These are phyloP conservation scores for Raddia guianensis DNA, from an alignment of 176 grass and related monocot genomes.

Conservation along the genomic window DNA sequence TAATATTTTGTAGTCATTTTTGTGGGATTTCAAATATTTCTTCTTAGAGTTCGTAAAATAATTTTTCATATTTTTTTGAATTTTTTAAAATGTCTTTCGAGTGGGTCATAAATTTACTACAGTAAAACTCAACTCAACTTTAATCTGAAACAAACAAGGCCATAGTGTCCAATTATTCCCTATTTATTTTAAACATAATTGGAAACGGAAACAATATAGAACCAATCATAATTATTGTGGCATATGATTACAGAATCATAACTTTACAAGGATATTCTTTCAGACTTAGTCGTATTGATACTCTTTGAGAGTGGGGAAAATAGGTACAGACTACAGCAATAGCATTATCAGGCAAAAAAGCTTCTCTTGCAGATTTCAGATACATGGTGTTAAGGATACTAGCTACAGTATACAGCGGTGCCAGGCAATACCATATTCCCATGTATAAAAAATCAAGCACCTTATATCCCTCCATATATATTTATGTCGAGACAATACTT, in stretches of 20 bases:
- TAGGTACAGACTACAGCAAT: background rate
- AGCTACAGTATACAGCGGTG: background rate
- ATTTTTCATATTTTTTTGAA: too few relatives aligned
- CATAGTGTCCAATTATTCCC: background rate
- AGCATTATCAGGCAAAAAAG: background rate
- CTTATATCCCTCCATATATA: constrained; percentile 3
- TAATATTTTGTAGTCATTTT: too few relatives aligned
- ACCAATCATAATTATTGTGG: background rate
- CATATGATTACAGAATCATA: background rate
- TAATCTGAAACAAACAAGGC: too few relatives aligned
- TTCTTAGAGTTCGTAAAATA: too few relatives aligned
- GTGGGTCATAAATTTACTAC: too few relatives aligned
- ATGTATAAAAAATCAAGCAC: background rate
- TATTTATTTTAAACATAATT: background rate
- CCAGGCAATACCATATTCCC: constrained; percentile 24
- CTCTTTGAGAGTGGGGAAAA: background rate
- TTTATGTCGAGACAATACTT: constrained; percentile 46
- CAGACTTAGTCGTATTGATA: background rate
- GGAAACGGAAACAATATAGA: background rate
- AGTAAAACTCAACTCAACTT: too few relatives aligned
- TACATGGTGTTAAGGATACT: background rate
- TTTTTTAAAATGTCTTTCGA: too few relatives aligned
- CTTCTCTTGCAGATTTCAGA: background rate
- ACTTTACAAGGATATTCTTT: background rate
- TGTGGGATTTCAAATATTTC: too few relatives aligned